Percentiles rank a stretch among this genome's conserved stretches.
Conservation (phyloP, 1,284 basidiomycete species). For the Puccinia coronata region DNA sequence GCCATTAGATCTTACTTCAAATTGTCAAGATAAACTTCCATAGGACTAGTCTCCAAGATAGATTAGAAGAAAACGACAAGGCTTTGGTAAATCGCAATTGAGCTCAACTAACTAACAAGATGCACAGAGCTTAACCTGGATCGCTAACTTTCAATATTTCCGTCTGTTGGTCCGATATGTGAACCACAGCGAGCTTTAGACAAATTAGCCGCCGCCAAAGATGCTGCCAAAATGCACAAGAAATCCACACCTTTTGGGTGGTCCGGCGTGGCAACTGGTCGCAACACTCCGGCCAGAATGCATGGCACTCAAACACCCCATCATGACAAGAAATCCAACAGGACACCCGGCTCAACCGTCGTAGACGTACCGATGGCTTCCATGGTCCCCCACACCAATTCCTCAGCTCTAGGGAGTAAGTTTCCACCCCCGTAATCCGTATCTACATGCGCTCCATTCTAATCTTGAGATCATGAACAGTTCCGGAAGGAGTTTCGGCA, state of each 20-base stretch:
- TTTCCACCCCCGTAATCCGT: not conserved
- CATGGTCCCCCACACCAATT: slow-evolving; percentile 14
- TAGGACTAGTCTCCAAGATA: slow-evolving; percentile 34
- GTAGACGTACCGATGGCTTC: slow-evolving; percentile 23
- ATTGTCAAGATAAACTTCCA: slow-evolving; percentile 48
- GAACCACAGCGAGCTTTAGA: slow-evolving; percentile 51
- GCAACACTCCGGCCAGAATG: slow-evolving; percentile 33
- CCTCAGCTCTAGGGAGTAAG: slow-evolving; percentile 1
- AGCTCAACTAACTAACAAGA: not conserved
- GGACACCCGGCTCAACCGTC: not conserved
- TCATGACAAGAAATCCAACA: not conserved
- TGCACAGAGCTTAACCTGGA: not conserved
- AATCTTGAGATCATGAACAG: not conserved
- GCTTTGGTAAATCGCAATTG: slow-evolving; percentile 29
- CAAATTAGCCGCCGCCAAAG: slow-evolving; percentile 52
- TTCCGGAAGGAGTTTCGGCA: slow-evolving; percentile 3
- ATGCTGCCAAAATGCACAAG: slow-evolving; percentile 4
- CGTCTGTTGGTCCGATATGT: not conserved
- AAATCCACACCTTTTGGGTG: slow-evolving; percentile 1
- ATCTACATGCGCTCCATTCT: not conserved
- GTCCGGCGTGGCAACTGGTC: slow-evolving; percentile 5
- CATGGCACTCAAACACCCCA: slow-evolving; percentile 14
- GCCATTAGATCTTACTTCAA: slow-evolving; percentile 39
- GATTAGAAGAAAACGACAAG: slow-evolving; percentile 42
- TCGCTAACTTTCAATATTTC: not conserved